Evolutionary conservation across 2,329 filamentous ascomycete genomes (phyloP).

Genomic region (Colletotrichum karsti): DNA sequence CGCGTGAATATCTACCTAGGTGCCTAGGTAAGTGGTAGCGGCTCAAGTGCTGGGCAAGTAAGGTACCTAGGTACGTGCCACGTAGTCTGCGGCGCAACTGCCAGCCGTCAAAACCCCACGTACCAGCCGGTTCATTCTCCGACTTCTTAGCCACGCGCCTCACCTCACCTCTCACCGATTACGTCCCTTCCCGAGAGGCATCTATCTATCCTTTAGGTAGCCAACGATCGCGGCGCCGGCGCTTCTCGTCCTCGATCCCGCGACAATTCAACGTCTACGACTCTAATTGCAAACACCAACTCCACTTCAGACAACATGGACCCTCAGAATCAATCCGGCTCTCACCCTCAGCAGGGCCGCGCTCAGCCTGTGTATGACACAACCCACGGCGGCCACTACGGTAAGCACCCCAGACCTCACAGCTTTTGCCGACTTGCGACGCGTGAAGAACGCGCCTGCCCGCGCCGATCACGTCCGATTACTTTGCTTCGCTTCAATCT

Average conservation of each 20-base stretch:
- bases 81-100: not conserved
- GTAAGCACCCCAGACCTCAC: constrained; percentile 54
- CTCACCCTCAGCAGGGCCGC: constrained; percentile 59
- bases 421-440: not conserved
- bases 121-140: not conserved
- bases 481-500: not conserved
- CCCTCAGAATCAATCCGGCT: constrained; percentile 39
- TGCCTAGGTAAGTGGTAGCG: too few species aligned
- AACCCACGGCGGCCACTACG: constrained; percentile 79
- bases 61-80: not conserved
- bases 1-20: too few species aligned
- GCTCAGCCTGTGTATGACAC: constrained; percentile 76
- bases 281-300: not conserved
- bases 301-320: constrained; percentile 42
- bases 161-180: not conserved
- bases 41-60: too few species aligned
- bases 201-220: not conserved
- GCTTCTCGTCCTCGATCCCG: not conserved
- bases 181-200: not conserved
- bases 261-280: not conserved
- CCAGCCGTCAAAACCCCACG: not conserved
- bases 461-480: constrained; percentile 22
- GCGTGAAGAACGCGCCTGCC: constrained; percentile 18
- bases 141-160: not conserved
- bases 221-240: not conserved